A percentile compares a stretch with the other conserved stretches of the same genome.
Evolutionary conservation across 2,329 filamentous ascomycete species (phyloP).

Genomic region (Apiospora pterosperma): DNA sequence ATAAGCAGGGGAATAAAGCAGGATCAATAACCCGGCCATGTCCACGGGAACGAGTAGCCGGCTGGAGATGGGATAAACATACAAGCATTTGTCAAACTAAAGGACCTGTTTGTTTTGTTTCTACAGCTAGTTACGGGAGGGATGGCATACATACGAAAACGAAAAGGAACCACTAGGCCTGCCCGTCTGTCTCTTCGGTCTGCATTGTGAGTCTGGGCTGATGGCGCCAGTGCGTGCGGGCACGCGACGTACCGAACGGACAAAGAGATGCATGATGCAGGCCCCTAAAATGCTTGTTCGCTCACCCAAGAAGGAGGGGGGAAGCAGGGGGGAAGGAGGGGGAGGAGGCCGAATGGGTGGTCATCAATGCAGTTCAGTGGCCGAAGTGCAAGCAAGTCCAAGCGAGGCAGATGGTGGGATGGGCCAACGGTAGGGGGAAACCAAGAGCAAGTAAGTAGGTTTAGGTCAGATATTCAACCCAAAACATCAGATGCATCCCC

Average conservation of each 20-base stretch:
- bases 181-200: too few species aligned
- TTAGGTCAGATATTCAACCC: not conserved
- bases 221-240: not conserved
- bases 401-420: not conserved
- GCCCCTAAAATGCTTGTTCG: not conserved
- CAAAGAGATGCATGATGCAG: not conserved
- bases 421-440: not conserved
- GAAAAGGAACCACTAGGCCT: too few species aligned
- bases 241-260: not conserved
- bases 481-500: not conserved
- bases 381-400: not conserved
- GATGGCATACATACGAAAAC: too few species aligned
- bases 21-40: too few species aligned
- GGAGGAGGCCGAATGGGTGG: not conserved
- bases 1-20: too few species aligned
- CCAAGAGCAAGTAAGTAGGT: not conserved
- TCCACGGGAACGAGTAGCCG: too few species aligned
- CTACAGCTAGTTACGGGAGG: too few species aligned
- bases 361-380: not conserved
- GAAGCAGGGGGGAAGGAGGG: not conserved
- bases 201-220: not conserved
- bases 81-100: too few species aligned
- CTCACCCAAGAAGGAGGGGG: not conserved
- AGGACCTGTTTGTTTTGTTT: too few species aligned
- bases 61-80: too few species aligned